Conservation (phyloP, 2,329 filamentous ascomycete species). For the Phyllosticta citrichinensis region DNA sequence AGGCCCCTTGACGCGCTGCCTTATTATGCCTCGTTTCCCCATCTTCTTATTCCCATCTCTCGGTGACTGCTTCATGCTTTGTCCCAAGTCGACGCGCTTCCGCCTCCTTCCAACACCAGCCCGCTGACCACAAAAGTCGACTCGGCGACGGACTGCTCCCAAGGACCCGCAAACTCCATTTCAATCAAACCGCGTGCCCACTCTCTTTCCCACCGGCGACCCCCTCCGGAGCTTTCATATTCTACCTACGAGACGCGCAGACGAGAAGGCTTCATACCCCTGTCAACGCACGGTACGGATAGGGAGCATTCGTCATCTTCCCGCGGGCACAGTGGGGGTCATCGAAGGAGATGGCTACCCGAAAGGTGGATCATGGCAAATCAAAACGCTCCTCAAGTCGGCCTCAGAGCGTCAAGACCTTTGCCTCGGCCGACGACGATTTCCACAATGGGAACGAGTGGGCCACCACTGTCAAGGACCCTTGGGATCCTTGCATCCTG, state of each 20-base stretch:
- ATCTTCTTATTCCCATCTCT: background rate
- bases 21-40: background rate
- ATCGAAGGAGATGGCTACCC: slow-evolving; percentile 2
- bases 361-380: slow-evolving; percentile 2
- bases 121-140: background rate
- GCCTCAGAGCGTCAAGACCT: slow-evolving; percentile 25
- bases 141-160: too few relatives aligned
- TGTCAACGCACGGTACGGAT: background rate
- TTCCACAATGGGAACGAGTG: slow-evolving; percentile 30
- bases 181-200: too few relatives aligned
- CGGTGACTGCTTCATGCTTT: background rate
- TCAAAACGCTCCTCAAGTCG: slow-evolving; percentile 9
- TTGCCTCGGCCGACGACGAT: slow-evolving; percentile 28
- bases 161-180: background rate
- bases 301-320: background rate
- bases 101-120: background rate
- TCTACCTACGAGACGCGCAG: background rate
- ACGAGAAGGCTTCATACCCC: background rate
- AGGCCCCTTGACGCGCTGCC: background rate
- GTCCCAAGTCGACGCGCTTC: background rate
- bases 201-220: too few relatives aligned
- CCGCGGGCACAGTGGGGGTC: background rate
- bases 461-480: slow-evolving; percentile 33
- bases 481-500: slow-evolving; percentile 40
- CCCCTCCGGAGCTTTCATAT: background rate